Evolutionary conservation across 192 early-diverging fungal species (phyloP).

Genomic region (Entomortierella lignicola): DNA sequence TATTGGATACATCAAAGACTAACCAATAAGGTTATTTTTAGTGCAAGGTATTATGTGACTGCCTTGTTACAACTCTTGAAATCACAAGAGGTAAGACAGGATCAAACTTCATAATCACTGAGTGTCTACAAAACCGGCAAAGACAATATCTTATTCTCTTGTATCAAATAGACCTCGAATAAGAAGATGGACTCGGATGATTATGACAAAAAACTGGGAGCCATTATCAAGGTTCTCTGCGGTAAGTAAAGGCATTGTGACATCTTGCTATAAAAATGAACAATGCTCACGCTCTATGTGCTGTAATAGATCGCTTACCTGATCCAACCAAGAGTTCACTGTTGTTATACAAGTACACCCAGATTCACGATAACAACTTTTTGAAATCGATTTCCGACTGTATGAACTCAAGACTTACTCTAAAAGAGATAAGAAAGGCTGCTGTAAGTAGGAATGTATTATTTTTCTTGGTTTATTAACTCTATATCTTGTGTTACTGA

Average conservation of each 20-base stretch:
- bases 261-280: neutral
- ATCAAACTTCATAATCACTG: no score
- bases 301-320: constrained; percentile 62
- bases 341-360: constrained; percentile 78
- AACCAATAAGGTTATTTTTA: constrained; percentile 13
- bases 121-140: no score
- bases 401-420: constrained; percentile 77
- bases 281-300: neutral
- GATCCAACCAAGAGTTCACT: constrained; percentile 72
- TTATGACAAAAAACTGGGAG: constrained; percentile 61
- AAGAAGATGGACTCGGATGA: constrained; percentile 55
- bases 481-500: no score
- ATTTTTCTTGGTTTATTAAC: neutral
- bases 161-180: neutral
- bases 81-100: constrained; percentile 61
- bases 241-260: constrained; percentile 40
- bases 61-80: constrained; percentile 73
- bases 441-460: constrained; percentile 60
- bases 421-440: constrained; percentile 77
- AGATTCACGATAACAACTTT: constrained; percentile 72
- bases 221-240: constrained; percentile 65
- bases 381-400: constrained; percentile 75
- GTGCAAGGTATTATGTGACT: constrained; percentile 68
- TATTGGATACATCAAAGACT: neutral
- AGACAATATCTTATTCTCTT: no score